Conservation (phyloP, 768 basidiomycete genomes). For the Suillus americanus region DNA sequence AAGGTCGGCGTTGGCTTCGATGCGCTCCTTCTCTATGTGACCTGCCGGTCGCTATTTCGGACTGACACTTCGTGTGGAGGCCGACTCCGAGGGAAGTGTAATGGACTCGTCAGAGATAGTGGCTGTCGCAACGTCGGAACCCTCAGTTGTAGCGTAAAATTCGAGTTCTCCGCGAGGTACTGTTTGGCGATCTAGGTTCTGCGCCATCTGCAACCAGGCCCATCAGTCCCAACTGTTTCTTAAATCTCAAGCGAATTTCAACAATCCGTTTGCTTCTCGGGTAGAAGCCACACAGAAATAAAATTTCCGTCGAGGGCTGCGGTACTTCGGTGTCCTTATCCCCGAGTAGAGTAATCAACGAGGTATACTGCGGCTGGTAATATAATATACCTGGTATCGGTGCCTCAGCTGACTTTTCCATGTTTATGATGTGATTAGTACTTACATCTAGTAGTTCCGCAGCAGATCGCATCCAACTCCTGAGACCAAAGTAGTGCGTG, state of each 20-base stretch:
- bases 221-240: not conserved
- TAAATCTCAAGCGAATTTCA: not conserved
- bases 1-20: not conserved
- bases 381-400: not conserved
- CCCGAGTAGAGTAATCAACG: not conserved
- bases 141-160: not conserved
- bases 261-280: not conserved
- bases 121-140: not conserved
- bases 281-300: not conserved
- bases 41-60: not conserved
- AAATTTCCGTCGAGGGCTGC: not conserved
- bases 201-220: not conserved
- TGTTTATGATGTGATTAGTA: not conserved
- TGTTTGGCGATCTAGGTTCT: not conserved
- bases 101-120: not conserved
- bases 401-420: not conserved
- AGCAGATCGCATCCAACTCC: not conserved
- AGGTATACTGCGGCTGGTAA: not conserved
- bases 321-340: not conserved
- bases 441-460: not conserved
- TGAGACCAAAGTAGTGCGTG: not conserved
- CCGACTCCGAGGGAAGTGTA: not conserved
- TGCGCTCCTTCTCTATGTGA: slow-evolving; percentile 1
- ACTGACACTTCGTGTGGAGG: not conserved
- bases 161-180: not conserved